Conservation (phyloP, 2,329 filamentous ascomycete species). For the Fusarium cicatricum region DNA sequence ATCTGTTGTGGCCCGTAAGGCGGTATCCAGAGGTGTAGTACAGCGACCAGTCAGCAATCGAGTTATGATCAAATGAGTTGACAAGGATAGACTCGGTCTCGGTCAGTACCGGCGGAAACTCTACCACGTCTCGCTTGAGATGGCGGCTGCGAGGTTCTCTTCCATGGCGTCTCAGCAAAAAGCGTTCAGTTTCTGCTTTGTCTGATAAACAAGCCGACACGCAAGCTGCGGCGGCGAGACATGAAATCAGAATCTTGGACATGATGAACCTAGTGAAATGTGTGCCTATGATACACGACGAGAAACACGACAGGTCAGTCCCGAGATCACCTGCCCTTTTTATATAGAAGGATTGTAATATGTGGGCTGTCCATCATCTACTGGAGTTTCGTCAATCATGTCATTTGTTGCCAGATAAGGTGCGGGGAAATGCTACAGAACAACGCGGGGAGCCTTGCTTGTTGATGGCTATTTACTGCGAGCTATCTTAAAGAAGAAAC, state of each 20-base stretch:
- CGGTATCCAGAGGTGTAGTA: slow-evolving; percentile 35
- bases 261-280: slow-evolving; percentile 1
- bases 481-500: slow-evolving; percentile 27
- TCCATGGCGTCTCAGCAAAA: slow-evolving; percentile 6
- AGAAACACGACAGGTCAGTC: background rate
- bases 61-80: slow-evolving; percentile 28
- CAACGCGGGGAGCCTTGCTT: slow-evolving; percentile 6
- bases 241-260: slow-evolving; percentile 15
- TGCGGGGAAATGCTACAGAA: slow-evolving; percentile 6
- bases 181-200: slow-evolving; percentile 17
- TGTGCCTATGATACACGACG: background rate
- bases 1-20: slow-evolving; percentile 25
- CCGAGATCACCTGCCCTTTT: background rate
- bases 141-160: slow-evolving; percentile 5
- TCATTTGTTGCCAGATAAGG: background rate
- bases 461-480: background rate
- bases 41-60: slow-evolving; percentile 28
- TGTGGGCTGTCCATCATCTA: background rate
- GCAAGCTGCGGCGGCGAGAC: slow-evolving; percentile 22
- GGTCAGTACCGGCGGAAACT: slow-evolving; percentile 8
- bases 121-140: slow-evolving; percentile 11
- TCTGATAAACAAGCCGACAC: slow-evolving; percentile 27
- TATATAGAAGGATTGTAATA: background rate
- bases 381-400: background rate
- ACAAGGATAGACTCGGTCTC: slow-evolving; percentile 16